Conservation (phyloP, 148 eudicot species). For the Simmondsia chinensis region DNA sequence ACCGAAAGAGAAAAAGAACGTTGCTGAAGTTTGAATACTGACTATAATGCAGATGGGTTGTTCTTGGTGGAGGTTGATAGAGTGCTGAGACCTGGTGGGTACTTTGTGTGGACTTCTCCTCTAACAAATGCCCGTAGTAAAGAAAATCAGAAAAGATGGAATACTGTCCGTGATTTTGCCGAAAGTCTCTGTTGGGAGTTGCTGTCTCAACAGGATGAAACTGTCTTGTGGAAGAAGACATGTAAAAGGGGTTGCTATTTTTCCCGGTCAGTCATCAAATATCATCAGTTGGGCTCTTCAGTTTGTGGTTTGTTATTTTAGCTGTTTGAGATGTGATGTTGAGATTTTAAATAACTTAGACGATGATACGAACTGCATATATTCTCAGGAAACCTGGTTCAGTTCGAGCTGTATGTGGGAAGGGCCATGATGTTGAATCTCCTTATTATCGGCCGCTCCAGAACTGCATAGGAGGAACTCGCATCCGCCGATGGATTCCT, state of each 20-base stretch:
- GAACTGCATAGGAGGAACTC: constrained; percentile 72
- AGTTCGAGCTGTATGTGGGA: constrained; percentile 49
- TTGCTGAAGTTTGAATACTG: constrained; percentile 1
- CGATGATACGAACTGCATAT: not conserved
- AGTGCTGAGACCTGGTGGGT: constrained; percentile 84
- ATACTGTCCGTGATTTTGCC: constrained; percentile 41
- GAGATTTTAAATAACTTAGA: no score
- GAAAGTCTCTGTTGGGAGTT: constrained; percentile 69
- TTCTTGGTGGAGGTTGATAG: constrained; percentile 83
- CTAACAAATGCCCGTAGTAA: constrained; percentile 47
- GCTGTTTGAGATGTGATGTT: no score
- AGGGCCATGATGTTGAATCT: constrained; percentile 59
- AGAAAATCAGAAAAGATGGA: constrained; percentile 60
- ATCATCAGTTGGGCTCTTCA: no score
- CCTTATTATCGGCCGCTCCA: constrained; percentile 69
- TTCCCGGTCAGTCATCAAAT: constrained; percentile 32
- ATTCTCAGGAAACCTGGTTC: constrained; percentile 43
- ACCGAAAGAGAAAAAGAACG: not conserved
- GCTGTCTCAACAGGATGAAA: constrained; percentile 86
- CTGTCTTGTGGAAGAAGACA: constrained; percentile 87
- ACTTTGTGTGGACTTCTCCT: constrained; percentile 91
- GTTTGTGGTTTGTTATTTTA: no score
- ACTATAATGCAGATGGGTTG: constrained; percentile 54
- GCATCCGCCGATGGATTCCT: constrained; percentile 73
- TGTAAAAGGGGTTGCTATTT: constrained; percentile 46